These are phyloP conservation scores for Rhodotorula sp. DNA, from an alignment of 1,284 basidiomycete species.

Conservation along the genomic window DNA sequence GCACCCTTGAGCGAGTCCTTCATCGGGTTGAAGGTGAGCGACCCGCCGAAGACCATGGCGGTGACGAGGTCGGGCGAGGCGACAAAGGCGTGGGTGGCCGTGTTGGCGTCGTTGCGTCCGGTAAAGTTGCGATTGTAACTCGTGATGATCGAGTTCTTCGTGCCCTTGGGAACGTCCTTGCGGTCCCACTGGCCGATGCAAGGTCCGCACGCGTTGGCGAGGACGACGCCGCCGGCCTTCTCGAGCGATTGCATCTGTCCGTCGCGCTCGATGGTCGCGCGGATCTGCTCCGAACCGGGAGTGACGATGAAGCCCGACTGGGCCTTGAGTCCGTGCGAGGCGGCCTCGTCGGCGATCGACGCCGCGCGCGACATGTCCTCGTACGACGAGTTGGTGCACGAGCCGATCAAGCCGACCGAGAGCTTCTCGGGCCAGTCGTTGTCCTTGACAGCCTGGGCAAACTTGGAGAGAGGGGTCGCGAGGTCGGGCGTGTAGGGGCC, in stretches of 20 bases:
- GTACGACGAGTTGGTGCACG: slow-evolving; percentile 99
- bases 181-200: slow-evolving; percentile 99
- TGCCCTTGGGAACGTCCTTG: slow-evolving; percentile 93
- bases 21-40: slow-evolving; percentile 94
- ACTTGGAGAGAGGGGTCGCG: slow-evolving; percentile 94
- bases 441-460: slow-evolving; percentile 86
- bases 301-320: slow-evolving; percentile 97
- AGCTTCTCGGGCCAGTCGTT: slow-evolving; percentile 96
- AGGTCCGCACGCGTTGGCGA: slow-evolving; percentile 98
- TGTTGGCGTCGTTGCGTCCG: slow-evolving; percentile 98
- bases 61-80: slow-evolving; percentile 98
- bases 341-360: slow-evolving; percentile 86
- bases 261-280: slow-evolving; percentile 95
- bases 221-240: slow-evolving; percentile 82
- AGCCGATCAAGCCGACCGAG: slow-evolving; percentile 96
- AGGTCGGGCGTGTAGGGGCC: slow-evolving; percentile 97
- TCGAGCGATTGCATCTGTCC: slow-evolving; percentile 88
- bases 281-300: slow-evolving; percentile 96
- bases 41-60: slow-evolving; percentile 92
- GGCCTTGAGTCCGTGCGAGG: slow-evolving; percentile 77
- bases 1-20: slow-evolving; percentile 83
- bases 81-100: slow-evolving; percentile 97
- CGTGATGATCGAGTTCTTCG: slow-evolving; percentile 72
- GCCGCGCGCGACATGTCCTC: slow-evolving; percentile 99
- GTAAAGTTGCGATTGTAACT: slow-evolving; percentile 99